Base-by-base conservation (phyloP, 352 stramenopile genomes). In the Salisapilia sapeloensis region DNA sequence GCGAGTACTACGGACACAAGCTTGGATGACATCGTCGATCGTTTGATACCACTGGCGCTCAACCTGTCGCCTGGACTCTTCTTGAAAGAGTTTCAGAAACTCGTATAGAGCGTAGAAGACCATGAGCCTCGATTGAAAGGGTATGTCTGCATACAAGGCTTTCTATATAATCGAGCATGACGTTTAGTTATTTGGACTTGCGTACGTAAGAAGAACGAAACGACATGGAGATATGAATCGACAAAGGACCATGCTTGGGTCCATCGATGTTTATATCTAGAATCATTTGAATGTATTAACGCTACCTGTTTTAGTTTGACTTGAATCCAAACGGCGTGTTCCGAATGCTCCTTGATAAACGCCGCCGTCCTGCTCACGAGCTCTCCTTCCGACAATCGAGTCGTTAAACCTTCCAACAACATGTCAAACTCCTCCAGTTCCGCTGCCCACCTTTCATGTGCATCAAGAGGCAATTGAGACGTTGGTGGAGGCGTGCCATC, bases 271-370 rank as follows among this genome's bases (percentile, higher is more conserved):
- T 43, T 7, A 19, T 21, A 44, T 26, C 26, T 19, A 34, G 25
- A 35, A 18, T 28, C 29, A 26, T 34, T 40, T 28, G 29, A 37
- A 24, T 12, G 33, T 16, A 16, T 22, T 16, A 24, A 17, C 37
- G 22, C 55, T 59, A 86, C 71, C 71, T 86, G 71, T 63, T 86
- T 86, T 57, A 86, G 76, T 48, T 86, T 86, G 62, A 86, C 70
- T 50, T 86, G 71, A 48, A 86, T 81, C 19, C 66, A 67, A 27
- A 79, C 40, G 33, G 67, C 50, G 40, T 86, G 71, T 33, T 82
- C 61, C 30, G 71, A 67, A 46, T 69, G 75, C 24, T 53, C 40
- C 33, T 56, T 58, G 52, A 86, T 79, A 42, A 74, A 86, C 42
- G 69, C 60, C 22, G 71, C 71, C 19, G 71, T 82, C 38, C 71